Base-by-base conservation (phyloP, 1,139 yeast species). In the Pichia sp. region DNA sequence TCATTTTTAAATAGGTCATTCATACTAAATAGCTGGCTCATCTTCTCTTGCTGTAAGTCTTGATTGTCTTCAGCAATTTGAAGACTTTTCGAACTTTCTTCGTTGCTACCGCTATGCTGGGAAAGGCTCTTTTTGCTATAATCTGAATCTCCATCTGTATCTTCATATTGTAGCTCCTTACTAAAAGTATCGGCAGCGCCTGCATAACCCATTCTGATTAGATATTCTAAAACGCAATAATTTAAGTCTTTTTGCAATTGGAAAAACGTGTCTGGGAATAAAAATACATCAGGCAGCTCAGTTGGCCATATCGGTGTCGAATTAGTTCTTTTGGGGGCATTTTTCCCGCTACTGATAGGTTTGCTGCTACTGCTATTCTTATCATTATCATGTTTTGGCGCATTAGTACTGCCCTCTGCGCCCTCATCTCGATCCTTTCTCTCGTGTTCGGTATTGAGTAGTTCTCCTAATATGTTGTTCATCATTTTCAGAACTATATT, bases 151-250 rank as follows among this genome's bases (percentile, higher is more conserved):
- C 5, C 16, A 18, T 18, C 25, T 19, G 12, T 13, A 7, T n/a
- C 28, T 16, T 19, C 34, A 18, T 21, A 16, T 6, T 39, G 26
- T 10, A 34, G 16, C 18, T 54, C 56, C 8, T 45, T 25, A 2
- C 39, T 22, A 37, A 53, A 55, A 1, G 43, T 21, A 3, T 42
- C 23, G 1, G 54, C 56, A 3, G 58, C 56, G 12, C 51, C 36
- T 1, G 51, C 52, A 36, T 53, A 53, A 3, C 58, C 58, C 55
- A 53, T 50, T 10, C 44, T 42, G 8, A 50, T 43, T 30, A 55
- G 44, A 21, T 55, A 53, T 10, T 50, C 46, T 9, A 51, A 21
- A 5, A 55, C 52, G 2, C 52, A 28, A 13, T 53, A 37, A 13
- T 51, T 46, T 8, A 55, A 10, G 22, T 48, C 51, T 13, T 48